Evolutionary conservation across 306 rosid genomes (phyloP), one percentile per base, ranked within the genome.

Genomic region (Cyclanthera cordifolia): DNA sequence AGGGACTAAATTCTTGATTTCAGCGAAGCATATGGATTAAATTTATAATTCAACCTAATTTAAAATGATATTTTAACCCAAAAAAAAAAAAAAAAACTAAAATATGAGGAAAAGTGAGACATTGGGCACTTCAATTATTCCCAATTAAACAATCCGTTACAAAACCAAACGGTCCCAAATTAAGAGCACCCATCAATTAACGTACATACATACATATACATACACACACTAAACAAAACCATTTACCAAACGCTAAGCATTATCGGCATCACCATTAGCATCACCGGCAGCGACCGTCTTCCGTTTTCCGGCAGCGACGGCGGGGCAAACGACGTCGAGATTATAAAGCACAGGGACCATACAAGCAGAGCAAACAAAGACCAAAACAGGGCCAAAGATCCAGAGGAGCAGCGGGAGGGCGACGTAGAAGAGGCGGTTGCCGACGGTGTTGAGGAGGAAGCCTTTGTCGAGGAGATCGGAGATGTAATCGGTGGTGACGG

Each of bases 381-480:
- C 97, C 72, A 94, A 70, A 4, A 90, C 96, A 0, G 99, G 99
- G 8, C 99, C 99, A 57, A 94, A 94, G 0, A 94, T 83, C 99
- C 99, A 94, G 0, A 94, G 87, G 81, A 90, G 46, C 12, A 94
- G 73, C 25, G 97, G 97, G 5, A 94, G 81, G 6, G 91, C 97
- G 0, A 83, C 46, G 54, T 94, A 85, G 86, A 90, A 94, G 52
- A 94, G 87, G 69, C 99, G 78, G 55, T 90, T 94, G 3, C 99
- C 97, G 13, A 80, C 86, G 0, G 92, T 86, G 87, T 94, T 94
- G 10, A 90, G 70, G 6, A 84, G 7, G 39, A 85, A 88, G 0
- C 99, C 97, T 75, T 71, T 90, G 59, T 94, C 99, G 3, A 90
- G 68, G 3, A 90, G 85, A 52, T 85, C 86, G 23, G 72, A 21